phyloP scores from a whole-genome alignment of 139 green algal genomes.

The Picochlorum sp. region DNA sequence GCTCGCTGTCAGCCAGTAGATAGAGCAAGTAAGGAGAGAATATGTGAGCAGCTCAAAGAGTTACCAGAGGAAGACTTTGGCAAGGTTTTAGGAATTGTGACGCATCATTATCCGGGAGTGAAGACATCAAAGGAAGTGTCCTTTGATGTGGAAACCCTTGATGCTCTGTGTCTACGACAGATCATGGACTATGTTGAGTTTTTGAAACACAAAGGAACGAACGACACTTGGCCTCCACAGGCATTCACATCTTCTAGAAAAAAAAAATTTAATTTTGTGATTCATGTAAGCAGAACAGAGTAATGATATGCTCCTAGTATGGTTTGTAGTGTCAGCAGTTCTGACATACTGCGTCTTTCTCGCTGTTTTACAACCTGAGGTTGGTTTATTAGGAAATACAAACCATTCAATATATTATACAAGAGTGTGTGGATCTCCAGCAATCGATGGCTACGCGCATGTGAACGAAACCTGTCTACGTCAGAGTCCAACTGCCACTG shows the following conservation, averaged over 20 bases:
- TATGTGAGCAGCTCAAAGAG: conserved; percentile 18
- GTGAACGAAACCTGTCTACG: conserved; percentile 52
- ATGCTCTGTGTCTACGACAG: conserved; percentile 46
- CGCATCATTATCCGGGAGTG: conserved; percentile 33
- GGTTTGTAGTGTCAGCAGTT: too few relatives aligned
- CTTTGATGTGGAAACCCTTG: conserved; percentile 46
- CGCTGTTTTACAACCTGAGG: too few relatives aligned
- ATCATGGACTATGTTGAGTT: conserved; percentile 15
- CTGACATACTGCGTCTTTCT: too few relatives aligned
- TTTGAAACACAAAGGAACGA: background rate
- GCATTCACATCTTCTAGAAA: background rate
- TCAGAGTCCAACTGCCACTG: conserved; percentile 31
- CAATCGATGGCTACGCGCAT: conserved; percentile 58
- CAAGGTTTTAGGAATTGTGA: conserved; percentile 37
- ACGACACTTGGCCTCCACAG: background rate
- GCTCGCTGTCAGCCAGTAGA: conserved; percentile 33
- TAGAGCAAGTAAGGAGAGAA: conserved; percentile 25
- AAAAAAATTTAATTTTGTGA: background rate
- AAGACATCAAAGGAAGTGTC: conserved; percentile 35
- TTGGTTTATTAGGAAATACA: background rate
- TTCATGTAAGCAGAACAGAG: background rate
- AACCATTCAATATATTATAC: background rate
- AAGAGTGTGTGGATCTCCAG: conserved; percentile 49
- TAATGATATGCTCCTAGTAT: background rate
- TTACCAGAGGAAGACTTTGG: conserved; percentile 43